A percentile compares a stretch with the other conserved stretches of the same genome.
phyloP scores from a whole-genome alignment of 2,329 filamentous ascomycete species.

The Cladosporium sp. region DNA sequence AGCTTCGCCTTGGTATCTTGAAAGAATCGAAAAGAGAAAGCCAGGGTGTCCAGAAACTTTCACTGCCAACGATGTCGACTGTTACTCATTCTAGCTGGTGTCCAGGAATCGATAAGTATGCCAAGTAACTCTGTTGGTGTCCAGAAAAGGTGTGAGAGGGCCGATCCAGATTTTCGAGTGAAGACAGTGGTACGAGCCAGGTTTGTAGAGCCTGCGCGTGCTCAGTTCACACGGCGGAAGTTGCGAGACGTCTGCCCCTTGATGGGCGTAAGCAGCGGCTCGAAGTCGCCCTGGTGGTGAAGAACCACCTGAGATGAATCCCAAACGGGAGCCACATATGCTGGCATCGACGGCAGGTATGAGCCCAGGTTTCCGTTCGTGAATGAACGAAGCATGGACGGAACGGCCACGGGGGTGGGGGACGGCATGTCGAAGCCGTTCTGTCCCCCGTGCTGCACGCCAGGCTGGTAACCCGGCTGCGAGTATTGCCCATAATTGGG shows the following conservation, averaged over 20 bases:
- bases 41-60: not conserved
- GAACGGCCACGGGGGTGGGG: not conserved
- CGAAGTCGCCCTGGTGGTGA: not conserved
- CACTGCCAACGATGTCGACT: not conserved
- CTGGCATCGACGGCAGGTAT: not conserved
- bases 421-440: not conserved
- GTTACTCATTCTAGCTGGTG: not conserved
- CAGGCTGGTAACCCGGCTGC: constrained; percentile 2
- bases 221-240: not conserved
- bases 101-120: not conserved
- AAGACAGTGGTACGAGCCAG: too few species aligned
- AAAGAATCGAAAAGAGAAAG: not conserved
- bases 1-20: not conserved
- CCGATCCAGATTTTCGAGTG: too few species aligned
- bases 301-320: not conserved
- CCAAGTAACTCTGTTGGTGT: not conserved
- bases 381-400: not conserved
- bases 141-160: too few species aligned
- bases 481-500: not conserved
- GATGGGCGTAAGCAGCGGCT: not conserved
- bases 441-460: not conserved
- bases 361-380: constrained; percentile 3
- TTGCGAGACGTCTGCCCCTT: not conserved
- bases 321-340: not conserved
- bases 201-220: too few species aligned